Evolutionary conservation across 164 flowering plant genomes (phyloP), one percentile per base, ranked within the genome.

Genomic region (Liriodendron chinense): DNA sequence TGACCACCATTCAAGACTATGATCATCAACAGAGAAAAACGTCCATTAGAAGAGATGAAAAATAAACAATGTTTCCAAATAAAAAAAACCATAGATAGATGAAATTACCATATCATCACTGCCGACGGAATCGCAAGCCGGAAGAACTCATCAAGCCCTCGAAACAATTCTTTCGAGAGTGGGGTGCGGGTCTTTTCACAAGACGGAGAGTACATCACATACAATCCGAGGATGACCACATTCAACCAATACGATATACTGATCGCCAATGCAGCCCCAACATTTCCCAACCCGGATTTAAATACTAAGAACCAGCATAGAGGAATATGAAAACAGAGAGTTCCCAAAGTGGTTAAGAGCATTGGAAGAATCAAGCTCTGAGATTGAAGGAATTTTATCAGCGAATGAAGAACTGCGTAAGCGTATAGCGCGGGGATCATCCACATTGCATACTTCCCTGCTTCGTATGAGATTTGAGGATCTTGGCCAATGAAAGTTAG

Each of bases 1-100:
- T 2, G 94, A 87, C 97, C 97, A 91, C 92, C 91, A 91, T 61
- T 90, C 93, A 24, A 92, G 89, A 80, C 97, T 92, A 74, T 47
- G 77, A 22, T 7, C 64, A 79, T 53, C 65, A 74, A 48, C n/a
- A 59, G 28, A 25, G 47, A 28, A 59, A 62, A 65, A 70, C 13
- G 25, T 2, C 43, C 25, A 7, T 14, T 49, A 5, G 43, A 34
- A 34, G 43, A 34, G 43, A 0, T 4, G 43, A 34, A 34, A 34
- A 34, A 34, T 7, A 34, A 34, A 34, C 43, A 34, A 34, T 34
- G 43, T 34, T 7, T n/a, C 43, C 20, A 24, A 18, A 48, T 1
- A 18, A 25, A 3, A 71, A 68, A 28, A 48, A 12, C 68, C 53
- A 65, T 47, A 2, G 57, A 57, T 1, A 73, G 47, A 34, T 7